Evolutionary conservation across 495 filamentous ascomycete genomes (phyloP), one percentile per base, ranked within the genome.

Genomic region (Corynascus novoguineensis): DNA sequence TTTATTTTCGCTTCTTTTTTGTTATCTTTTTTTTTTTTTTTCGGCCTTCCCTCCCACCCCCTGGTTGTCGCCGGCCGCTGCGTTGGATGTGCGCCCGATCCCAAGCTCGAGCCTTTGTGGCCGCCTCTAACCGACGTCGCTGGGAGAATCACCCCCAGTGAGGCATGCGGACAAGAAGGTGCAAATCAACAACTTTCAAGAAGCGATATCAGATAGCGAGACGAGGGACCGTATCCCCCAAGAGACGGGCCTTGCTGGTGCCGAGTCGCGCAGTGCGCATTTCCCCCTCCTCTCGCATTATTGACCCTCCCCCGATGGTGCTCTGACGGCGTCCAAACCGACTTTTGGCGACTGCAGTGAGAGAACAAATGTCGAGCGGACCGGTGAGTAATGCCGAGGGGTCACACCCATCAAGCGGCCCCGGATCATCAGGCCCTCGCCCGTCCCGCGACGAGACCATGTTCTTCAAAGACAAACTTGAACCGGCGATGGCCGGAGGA

Each of bases 331-430:
- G 46, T 42, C 48, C 21, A 28, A 35, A 12, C 32, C 46, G 42
- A 27, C 50, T 29, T 59, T 22, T 28, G 48, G 48, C 52, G 37
- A 50, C 45, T 34, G 28, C 52, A 44, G 15, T 41, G n/a, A n/a
- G n/a, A 60, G 45, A 57, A 58, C 65, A 68, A 62, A 69, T 69
- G 67, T 55, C 67, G 27, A 46, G 44, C 25, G 60, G 57, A 28
- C 17, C 52, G 40, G 50, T 53, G 28, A 47, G 56, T 35, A 60
- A 40, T 31, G 60, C 37, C 53, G 65, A 60, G 8, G 51, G 51
- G 56, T 54, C 56, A 48, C 54, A 55, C 44, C 48, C 62, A 53
- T 59, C 62, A 42, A 38, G 46, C 35, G 17, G 27, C 28, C 35
- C 64, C 17, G 57, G 17, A 17, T 6, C 6, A 14, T 37, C 59